These are phyloP conservation scores for Trichoderma orchidacearum DNA, from an alignment of 495 filamentous ascomycete genomes.

Conservation along the genomic window DNA sequence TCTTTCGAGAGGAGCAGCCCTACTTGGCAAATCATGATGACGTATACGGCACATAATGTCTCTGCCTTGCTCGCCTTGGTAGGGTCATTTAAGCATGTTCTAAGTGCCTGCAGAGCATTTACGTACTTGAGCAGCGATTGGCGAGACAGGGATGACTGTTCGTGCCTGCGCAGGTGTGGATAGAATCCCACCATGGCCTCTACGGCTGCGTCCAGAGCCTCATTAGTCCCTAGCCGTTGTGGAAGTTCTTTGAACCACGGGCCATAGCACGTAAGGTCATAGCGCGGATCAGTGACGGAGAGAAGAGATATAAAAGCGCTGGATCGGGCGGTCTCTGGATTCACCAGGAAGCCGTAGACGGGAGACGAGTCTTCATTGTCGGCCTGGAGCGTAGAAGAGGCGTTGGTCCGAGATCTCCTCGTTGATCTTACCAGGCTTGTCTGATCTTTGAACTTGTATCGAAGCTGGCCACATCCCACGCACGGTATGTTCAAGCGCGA, in stretches of 20 bases:
- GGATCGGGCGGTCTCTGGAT: neutral
- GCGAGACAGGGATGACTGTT: neutral
- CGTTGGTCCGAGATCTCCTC: neutral
- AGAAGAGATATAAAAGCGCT: constrained; percentile 6
- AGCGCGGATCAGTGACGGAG: constrained; percentile 7
- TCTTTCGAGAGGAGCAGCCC: neutral
- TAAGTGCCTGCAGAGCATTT: constrained; percentile 11
- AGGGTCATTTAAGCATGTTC: constrained; percentile 23
- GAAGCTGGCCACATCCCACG: constrained; percentile 29
- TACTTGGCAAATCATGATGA: constrained; percentile 30
- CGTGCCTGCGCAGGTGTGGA: constrained; percentile 2
- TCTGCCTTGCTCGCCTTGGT: constrained; percentile 19
- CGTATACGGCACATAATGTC: constrained; percentile 30
- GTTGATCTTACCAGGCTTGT: neutral
- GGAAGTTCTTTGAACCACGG: constrained; percentile 5
- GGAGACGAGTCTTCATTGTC: neutral
- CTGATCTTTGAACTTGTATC: constrained; percentile 34
- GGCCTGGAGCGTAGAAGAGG: neutral
- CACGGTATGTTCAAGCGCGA: constrained; percentile 28
- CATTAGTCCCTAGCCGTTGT: constrained; percentile 6
- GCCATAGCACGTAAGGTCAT: constrained; percentile 7
- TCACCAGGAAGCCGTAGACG: neutral
- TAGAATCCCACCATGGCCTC: constrained; percentile 3
- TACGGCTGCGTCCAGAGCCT: constrained; percentile 7
- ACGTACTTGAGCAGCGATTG: constrained; percentile 5